phyloP scores from a whole-genome alignment of 1,284 basidiomycete genomes.

The Moesziomyces sp. region DNA sequence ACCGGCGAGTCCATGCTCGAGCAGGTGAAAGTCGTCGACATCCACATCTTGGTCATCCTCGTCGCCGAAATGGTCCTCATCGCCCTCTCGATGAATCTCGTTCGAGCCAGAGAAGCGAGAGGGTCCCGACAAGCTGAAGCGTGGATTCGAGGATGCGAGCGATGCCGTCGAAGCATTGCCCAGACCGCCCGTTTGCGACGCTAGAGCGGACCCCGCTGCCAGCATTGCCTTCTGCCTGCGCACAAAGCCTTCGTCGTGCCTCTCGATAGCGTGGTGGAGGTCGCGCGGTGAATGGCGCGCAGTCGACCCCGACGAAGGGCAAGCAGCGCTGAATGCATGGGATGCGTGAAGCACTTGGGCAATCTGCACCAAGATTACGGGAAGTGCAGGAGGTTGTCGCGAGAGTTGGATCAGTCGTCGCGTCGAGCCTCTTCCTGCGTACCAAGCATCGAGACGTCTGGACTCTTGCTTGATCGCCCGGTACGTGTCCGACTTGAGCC shows the following conservation, averaged over 20 bases:
- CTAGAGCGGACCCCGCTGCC: conserved; percentile 11
- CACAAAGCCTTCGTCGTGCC: conserved; percentile 52
- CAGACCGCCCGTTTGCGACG: conserved; percentile 4
- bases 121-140: conserved; percentile 16
- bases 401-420: conserved; percentile 46
- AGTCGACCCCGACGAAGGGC: conserved; percentile 43
- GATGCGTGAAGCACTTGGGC: conserved; percentile 54
- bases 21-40: conserved; percentile 33
- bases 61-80: conserved; percentile 10
- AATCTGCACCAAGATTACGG: conserved; percentile 41
- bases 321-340: conserved; percentile 53
- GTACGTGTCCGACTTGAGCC: conserved; percentile 33
- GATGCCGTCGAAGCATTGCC: conserved; percentile 4
- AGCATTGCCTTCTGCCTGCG: conserved; percentile 41
- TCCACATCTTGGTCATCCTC: conserved; percentile 31
- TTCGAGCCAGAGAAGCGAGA: conserved; percentile 9
- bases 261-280: conserved; percentile 55
- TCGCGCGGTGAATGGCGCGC: conserved; percentile 56
- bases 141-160: conserved; percentile 4
- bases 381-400: conserved; percentile 42
- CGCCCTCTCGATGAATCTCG: background rate
- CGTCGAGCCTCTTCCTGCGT: conserved; percentile 45
- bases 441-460: conserved; percentile 45
- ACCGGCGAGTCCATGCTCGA: conserved; percentile 16
- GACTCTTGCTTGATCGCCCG: conserved; percentile 41